phyloP scores from a whole-genome alignment of 495 filamentous ascomycete species.

The Trypethelium eluteriae region DNA sequence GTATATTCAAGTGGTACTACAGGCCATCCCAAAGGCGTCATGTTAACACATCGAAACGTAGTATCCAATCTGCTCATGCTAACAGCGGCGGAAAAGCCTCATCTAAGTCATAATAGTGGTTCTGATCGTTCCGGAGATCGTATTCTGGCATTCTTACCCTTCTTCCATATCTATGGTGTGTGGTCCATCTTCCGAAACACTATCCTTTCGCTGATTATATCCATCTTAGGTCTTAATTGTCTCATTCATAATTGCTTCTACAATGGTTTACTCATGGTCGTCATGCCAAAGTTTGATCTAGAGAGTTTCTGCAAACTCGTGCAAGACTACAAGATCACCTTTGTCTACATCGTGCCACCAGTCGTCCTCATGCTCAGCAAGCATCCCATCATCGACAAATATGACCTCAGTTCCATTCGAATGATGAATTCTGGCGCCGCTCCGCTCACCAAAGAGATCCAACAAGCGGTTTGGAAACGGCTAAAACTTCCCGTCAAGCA shows the following conservation, averaged over 20 bases:
- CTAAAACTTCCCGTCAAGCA: conserved; percentile 56
- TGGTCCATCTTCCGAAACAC: conserved; percentile 16
- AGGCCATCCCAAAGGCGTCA: conserved; percentile 87
- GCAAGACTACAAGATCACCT: conserved; percentile 67
- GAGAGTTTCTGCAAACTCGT: conserved; percentile 67
- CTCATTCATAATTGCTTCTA: conserved; percentile 58
- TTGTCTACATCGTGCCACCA: conserved; percentile 76
- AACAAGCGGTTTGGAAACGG: conserved; percentile 66
- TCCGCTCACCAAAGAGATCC: conserved; percentile 74
- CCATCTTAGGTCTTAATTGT: conserved; percentile 39
- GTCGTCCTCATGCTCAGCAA: conserved; percentile 76
- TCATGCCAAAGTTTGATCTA: conserved; percentile 82
- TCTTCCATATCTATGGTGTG: conserved; percentile 85
- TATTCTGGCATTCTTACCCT: conserved; percentile 74
- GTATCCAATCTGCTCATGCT: conserved; percentile 60
- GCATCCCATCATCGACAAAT: conserved; percentile 64
- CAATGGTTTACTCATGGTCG: conserved; percentile 58
- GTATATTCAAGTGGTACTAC: conserved; percentile 89
- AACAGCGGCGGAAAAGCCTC: conserved; percentile 49
- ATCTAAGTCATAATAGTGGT: conserved; percentile 54
- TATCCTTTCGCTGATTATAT: conserved; percentile 10
- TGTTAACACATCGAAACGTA: conserved; percentile 76
- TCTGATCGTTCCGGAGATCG: conserved; percentile 58
- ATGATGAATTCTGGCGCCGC: conserved; percentile 89
- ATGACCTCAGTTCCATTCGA: conserved; percentile 68